phyloP scores from a whole-genome alignment of 2,329 filamentous ascomycete species.

The Cladosporium sp. region DNA sequence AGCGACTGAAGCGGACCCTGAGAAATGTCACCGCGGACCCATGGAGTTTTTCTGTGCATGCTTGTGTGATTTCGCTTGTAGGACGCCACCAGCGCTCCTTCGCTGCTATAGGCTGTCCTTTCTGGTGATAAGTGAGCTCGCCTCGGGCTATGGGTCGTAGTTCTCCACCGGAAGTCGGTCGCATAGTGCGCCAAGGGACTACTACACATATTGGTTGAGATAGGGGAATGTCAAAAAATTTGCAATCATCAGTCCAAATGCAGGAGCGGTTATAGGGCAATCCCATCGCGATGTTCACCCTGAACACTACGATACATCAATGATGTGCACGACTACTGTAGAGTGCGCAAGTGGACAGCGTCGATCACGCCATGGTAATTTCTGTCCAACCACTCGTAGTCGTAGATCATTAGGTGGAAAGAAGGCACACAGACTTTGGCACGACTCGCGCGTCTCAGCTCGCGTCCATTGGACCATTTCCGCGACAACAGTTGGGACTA shows the following conservation, averaged over 20 bases:
- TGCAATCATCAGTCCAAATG: neutral
- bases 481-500: neutral
- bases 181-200: neutral
- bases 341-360: neutral
- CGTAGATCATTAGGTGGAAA: neutral
- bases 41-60: neutral
- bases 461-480: neutral
- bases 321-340: neutral
- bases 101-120: neutral
- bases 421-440: neutral
- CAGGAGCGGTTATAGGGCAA: neutral
- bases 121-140: neutral
- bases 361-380: neutral
- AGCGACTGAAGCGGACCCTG: neutral
- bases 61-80: neutral
- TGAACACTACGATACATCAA: neutral
- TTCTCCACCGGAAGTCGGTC: neutral
- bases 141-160: neutral
- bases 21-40: neutral
- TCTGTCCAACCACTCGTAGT: neutral
- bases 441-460: neutral
- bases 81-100: constrained; percentile 12
- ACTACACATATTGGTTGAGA: neutral
- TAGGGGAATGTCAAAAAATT: neutral
- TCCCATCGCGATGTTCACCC: neutral